Evolutionary conservation across 805 yeast species (phyloP), one percentile per base, ranked within the genome.

Genomic region (Saccharomycopsis sp.): DNA sequence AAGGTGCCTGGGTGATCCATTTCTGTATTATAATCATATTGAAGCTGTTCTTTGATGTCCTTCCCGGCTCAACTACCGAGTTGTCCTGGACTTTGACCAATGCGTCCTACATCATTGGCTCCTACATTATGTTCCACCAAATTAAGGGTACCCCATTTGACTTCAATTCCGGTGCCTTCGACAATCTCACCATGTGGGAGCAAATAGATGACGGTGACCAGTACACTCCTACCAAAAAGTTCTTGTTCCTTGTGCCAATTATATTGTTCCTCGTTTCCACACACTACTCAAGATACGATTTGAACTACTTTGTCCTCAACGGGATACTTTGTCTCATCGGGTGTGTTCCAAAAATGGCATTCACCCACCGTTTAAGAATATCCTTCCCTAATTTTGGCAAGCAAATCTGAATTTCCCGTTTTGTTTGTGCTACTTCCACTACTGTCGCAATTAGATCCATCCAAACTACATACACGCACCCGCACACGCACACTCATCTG

Each of bases 141-240:
- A 89, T 94, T 51, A 94, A 92, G 67, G 99, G 99, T 44, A 91
- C 96, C 1, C 99, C 99, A 0, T 94, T 92, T 69, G 99, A 94
- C 66, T 91, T 92, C 75, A 94, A 91, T 68, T 85, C 88, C 47
- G 99, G 99, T 50, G 98, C 97, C 0, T 94, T 87, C 72, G 99
- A 92, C 69, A 85, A 89, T 67, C 78, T 92, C 64, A 94, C 97
- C 21, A 90, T 92, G 97, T 92, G 99, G 99, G 99, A 92, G 72
- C 99, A 92, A 72, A 61, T 76, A 44, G 95, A 89, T 70, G 84
- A 91, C 66, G 99, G 98, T 59, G 97, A 91, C 68, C 96, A 91
- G 71, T 92, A 91, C 70, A 94, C 99, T 0, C 99, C 99, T 12
- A 85, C 97, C 44, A 91, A 94, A 76, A 92, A 92, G 72, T 92